Conservation (phyloP, 2,329 filamentous ascomycete species). For the Conoideocrella luteorostrata region DNA sequence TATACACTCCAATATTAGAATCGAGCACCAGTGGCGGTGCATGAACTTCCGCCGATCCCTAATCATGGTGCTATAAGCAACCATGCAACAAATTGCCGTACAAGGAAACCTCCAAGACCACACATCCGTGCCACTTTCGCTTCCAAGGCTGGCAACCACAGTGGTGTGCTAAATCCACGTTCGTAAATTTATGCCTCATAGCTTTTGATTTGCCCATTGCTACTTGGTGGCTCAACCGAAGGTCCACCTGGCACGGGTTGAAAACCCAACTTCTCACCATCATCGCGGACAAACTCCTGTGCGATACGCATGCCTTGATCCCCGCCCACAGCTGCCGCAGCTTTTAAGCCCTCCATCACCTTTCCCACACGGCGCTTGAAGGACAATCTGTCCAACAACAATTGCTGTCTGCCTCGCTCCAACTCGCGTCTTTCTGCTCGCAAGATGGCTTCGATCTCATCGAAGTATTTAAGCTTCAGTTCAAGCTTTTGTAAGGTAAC, state of each 20-base stretch:
- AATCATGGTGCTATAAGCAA: too few species aligned
- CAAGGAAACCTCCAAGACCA: not conserved
- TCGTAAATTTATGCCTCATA: conserved; percentile 40
- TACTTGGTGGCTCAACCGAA: conserved; percentile 48
- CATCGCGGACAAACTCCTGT: conserved; percentile 35
- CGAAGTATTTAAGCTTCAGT: conserved; percentile 91
- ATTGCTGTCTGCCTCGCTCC: conserved; percentile 82
- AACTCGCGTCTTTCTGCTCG: conserved; percentile 89
- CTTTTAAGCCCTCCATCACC: conserved; percentile 68
- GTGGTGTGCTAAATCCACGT: not conserved
- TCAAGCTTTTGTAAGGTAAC: conserved; percentile 93
- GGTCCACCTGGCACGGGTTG: conserved; percentile 36
- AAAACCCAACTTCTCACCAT: conserved; percentile 49
- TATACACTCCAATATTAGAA: conserved; percentile 1
- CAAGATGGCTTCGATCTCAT: conserved; percentile 88
- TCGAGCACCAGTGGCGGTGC: not conserved
- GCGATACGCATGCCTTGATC: conserved; percentile 44
- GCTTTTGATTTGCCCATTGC: conserved; percentile 49
- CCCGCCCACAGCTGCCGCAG: conserved; percentile 41
- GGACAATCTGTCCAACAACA: conserved; percentile 84
- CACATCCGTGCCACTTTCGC: not conserved
- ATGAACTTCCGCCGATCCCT: not conserved
- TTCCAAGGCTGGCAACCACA: not conserved
- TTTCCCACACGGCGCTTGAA: conserved; percentile 85
- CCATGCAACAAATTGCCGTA: too few species aligned